Evolutionary conservation across 768 basidiomycete species (phyloP).

Genomic region (Filobasidium floriforme): DNA sequence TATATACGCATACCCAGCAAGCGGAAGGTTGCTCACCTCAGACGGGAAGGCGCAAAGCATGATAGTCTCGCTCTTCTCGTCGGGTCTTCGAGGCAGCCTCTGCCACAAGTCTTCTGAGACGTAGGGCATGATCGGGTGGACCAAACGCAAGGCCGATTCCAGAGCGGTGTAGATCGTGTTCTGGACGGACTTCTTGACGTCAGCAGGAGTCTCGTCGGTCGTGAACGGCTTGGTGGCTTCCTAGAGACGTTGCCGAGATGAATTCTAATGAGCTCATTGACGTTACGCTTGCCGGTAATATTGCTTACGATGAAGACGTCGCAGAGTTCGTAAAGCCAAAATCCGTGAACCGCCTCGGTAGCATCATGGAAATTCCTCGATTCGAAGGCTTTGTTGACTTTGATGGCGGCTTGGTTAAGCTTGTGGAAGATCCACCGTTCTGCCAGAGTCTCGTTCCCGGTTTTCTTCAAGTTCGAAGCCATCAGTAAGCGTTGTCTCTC

Average conservation of each 20-base stretch:
- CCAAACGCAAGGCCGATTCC: constrained; percentile 75
- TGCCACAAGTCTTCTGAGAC: constrained; percentile 99
- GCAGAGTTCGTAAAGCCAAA: constrained; percentile 98
- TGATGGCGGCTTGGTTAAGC: constrained; percentile 68
- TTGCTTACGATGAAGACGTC: constrained; percentile 75
- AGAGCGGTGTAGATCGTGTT: constrained; percentile 93
- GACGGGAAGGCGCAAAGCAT: constrained; percentile 81
- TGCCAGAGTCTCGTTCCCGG: constrained; percentile 80
- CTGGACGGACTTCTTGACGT: constrained; percentile 70
- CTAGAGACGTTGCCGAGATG: not conserved
- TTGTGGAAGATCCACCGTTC: constrained; percentile 95
- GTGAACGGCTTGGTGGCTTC: constrained; percentile 99
- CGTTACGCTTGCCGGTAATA: too few species aligned
- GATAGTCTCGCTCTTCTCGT: constrained; percentile 75
- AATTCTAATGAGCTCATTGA: too few species aligned
- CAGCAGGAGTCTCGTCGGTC: constrained; percentile 58
- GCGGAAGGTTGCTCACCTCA: constrained; percentile 53
- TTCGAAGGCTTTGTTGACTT: constrained; percentile 66
- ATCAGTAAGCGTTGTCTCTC: constrained; percentile 10
- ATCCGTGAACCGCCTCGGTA: constrained; percentile 74
- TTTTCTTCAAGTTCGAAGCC: constrained; percentile 53
- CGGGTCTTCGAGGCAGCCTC: constrained; percentile 74
- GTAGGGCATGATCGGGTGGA: constrained; percentile 99
- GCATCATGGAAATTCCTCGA: constrained; percentile 90
- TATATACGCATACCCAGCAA: not conserved